Evolutionary conservation across 169 alveolate genomes (phyloP), one percentile per base, ranked within the genome.

Genomic region (Eimeria brunetti): DNA sequence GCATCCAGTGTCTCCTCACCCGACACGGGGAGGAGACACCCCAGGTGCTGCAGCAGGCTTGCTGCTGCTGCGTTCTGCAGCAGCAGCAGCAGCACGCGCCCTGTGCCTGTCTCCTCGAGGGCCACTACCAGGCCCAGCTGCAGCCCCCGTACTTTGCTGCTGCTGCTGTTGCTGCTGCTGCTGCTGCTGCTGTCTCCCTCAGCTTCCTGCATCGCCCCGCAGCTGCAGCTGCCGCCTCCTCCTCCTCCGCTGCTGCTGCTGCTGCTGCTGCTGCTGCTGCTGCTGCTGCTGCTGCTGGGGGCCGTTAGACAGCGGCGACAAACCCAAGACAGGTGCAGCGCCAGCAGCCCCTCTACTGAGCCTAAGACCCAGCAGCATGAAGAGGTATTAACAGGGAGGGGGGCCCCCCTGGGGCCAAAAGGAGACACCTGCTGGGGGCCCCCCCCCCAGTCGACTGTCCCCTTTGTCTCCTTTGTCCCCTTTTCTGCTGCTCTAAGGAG

Each of bases 11-110:
- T n/a, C 88, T 78, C 88, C 44, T 14, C 44, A n/a, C 22, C 67
- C 8, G 88, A 24, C n/a, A 16, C 4, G 46, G 8, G n/a, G 44
- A 8, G 33, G 88, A 78, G 88, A 51, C 88, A 78, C 44, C 67
- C 67, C 18, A 78, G 88, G 44, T 78, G 88, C 60, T n/a, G 88
- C 64, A 78, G 88, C 46, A 78, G 51, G 44, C 88, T 38, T 4
- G 24, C 9, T 5, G 88, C 88, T n/a, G 88, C 88, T n/a, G 60
- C 64, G 27, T 78, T 78, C 33, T 78, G 60, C n/a, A 78, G 56
- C 41, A 78, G 88, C 64, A 78, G 44, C 0, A 78, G 88, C 64
- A 78, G 60, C 88, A 78, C 44, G 7, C 88, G 6, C 69, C 88
- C 64, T 1, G 64, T 78, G 60, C 64, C 53, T 7, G 46, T 51